Evolutionary conservation across 495 filamentous ascomycete genomes (phyloP).

Genomic region (Trichocladium antarcticum): DNA sequence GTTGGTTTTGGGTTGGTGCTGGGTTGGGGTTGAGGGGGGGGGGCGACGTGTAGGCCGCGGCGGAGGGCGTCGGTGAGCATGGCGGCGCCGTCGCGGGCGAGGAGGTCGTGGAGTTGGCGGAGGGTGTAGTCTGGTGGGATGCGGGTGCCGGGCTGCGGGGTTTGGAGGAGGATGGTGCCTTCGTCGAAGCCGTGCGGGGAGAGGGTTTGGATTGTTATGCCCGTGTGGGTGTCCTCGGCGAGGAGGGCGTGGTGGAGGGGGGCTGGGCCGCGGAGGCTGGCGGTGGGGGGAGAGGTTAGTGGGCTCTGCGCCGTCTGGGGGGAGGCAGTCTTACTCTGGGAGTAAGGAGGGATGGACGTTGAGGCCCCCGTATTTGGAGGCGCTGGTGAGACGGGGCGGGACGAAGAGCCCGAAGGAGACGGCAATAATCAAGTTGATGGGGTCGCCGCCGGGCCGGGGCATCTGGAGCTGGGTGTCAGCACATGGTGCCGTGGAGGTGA

Average conservation of each 20-base stretch:
- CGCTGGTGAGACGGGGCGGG: conserved; percentile 59
- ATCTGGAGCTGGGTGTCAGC: conserved; percentile 32
- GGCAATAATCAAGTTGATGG: conserved; percentile 75
- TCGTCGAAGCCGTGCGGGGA: conserved; percentile 64
- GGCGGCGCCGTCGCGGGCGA: conserved; percentile 44
- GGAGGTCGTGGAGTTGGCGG: conserved; percentile 18
- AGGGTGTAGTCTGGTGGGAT: conserved; percentile 13
- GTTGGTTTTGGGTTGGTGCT: conserved; percentile 12
- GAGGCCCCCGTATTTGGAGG: conserved; percentile 68
- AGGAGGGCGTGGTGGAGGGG: conserved; percentile 74
- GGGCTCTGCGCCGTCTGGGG: neutral
- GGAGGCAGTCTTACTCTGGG: conserved; percentile 51
- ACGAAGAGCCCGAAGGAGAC: conserved; percentile 95
- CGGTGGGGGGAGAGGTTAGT: neutral
- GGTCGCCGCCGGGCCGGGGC: conserved; percentile 38
- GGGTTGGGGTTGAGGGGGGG: too few species aligned
- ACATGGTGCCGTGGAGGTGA: neutral
- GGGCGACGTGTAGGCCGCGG: conserved; percentile 53
- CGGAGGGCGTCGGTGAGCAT: conserved; percentile 53
- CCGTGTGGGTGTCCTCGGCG: conserved; percentile 42
- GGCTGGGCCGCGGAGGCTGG: conserved; percentile 58
- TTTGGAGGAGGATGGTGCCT: conserved; percentile 60
- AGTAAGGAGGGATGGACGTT: conserved; percentile 94
- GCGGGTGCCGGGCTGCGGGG: conserved; percentile 22
- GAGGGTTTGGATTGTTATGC: conserved; percentile 76